These are phyloP conservation scores for Dinochytrium kinnereticum DNA, from an alignment of 371 early-diverging fungal genomes.

Conservation along the genomic window DNA sequence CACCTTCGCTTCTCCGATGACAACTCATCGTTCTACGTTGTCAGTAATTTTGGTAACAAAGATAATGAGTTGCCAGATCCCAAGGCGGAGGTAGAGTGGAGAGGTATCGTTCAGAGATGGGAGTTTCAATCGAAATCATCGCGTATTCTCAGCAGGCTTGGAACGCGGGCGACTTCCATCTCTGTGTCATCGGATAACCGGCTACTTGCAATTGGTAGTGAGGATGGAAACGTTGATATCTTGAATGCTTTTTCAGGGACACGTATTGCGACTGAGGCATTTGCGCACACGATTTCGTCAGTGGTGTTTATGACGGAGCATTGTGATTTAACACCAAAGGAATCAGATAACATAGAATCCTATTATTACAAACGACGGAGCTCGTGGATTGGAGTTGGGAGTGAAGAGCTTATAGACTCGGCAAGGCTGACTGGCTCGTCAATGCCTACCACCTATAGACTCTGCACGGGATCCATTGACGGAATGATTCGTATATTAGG, in stretches of 20 bases:
- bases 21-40: constrained; percentile 12
- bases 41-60: constrained; percentile 14
- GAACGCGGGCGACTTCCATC: not conserved
- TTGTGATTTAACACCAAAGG: not conserved
- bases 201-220: constrained; percentile 16
- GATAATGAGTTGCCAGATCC: not conserved
- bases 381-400: constrained; percentile 14
- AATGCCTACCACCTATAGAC: not conserved
- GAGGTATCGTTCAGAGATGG: constrained; percentile 6
- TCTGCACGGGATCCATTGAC: constrained; percentile 15
- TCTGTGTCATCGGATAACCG: constrained; percentile 8
- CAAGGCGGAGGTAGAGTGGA: not conserved
- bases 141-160: not conserved
- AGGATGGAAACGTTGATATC: constrained; percentile 16
- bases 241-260: constrained; percentile 5
- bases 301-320: constrained; percentile 13
- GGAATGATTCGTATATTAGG: constrained; percentile 3
- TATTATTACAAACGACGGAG: not conserved
- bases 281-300: constrained; percentile 18
- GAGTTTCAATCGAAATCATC: not conserved
- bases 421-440: not conserved
- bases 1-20: constrained; percentile 21
- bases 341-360: too few species aligned
- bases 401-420: not conserved
- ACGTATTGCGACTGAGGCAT: not conserved